These are phyloP conservation scores for Amphirosellinia nigrospora DNA, from an alignment of 495 filamentous ascomycete genomes.

Conservation along the genomic window DNA sequence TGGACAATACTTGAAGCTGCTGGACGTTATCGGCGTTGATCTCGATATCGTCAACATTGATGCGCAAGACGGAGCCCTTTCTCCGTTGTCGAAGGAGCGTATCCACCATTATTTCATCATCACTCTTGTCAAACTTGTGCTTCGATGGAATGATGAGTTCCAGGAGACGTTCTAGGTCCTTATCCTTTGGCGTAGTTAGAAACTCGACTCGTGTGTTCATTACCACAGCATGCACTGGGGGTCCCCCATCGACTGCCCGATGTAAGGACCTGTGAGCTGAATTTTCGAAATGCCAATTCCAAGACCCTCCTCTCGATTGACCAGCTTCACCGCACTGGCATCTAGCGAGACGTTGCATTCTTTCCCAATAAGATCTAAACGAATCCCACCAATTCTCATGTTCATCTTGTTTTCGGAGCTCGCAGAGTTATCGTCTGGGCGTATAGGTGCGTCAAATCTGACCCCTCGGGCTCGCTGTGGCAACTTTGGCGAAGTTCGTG, in stretches of 20 bases:
- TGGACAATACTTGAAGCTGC: slow-evolving; percentile 67
- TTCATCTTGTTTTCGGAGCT: slow-evolving; percentile 70
- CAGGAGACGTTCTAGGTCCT: slow-evolving; percentile 81
- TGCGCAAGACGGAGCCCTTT: slow-evolving; percentile 84
- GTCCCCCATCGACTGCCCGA: slow-evolving; percentile 53
- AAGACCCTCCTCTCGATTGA: slow-evolving; percentile 71
- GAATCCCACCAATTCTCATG: slow-evolving; percentile 75
- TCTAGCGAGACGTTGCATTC: slow-evolving; percentile 74
- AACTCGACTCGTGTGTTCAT: slow-evolving; percentile 76
- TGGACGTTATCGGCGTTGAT: slow-evolving; percentile 62
- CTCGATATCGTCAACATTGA: slow-evolving; percentile 67
- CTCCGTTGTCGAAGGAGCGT: slow-evolving; percentile 87
- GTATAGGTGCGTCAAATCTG: slow-evolving; percentile 68
- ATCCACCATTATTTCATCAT: slow-evolving; percentile 92
- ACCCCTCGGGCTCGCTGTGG: slow-evolving; percentile 64
- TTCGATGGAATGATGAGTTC: slow-evolving; percentile 90
- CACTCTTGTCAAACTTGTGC: slow-evolving; percentile 84
- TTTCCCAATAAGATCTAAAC: slow-evolving; percentile 74
- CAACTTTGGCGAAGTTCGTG: slow-evolving; percentile 45
- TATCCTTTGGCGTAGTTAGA: slow-evolving; percentile 71
- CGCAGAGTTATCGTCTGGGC: slow-evolving; percentile 52
- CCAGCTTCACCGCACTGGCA: slow-evolving; percentile 79
- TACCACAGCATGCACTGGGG: slow-evolving; percentile 60
- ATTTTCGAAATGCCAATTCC: slow-evolving; percentile 77
- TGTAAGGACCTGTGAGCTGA: slow-evolving; percentile 71